A percentile compares a stretch with the other conserved stretches of the same genome.
These are phyloP conservation scores for Schizophyllum amplum DNA, from an alignment of 1,284 basidiomycete genomes.

Conservation along the genomic window DNA sequence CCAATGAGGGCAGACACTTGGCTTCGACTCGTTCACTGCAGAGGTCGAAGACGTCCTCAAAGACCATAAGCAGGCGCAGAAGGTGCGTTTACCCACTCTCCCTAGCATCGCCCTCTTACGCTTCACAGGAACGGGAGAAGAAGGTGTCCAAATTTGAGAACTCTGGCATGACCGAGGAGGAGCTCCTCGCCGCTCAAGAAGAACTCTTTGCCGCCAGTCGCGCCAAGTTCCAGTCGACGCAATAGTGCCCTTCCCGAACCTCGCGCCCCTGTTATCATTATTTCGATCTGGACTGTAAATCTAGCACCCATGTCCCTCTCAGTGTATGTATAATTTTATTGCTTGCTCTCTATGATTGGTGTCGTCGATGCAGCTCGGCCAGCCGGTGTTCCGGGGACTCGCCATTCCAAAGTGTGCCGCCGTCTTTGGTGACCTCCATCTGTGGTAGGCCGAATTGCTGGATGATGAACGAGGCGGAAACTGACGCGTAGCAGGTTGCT, in stretches of 20 bases:
- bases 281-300: constrained; percentile 15
- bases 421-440: constrained; percentile 15
- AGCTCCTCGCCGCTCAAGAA: constrained; percentile 84
- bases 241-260: constrained; percentile 23
- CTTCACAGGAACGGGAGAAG: constrained; percentile 69
- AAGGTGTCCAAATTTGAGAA: constrained; percentile 85
- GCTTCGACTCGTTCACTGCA: constrained; percentile 81
- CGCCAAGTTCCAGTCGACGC: constrained; percentile 56
- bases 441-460: constrained; percentile 74
- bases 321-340: constrained; percentile 23
- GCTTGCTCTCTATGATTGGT: constrained; percentile 22
- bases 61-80: constrained; percentile 94
- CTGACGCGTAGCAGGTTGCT: constrained; percentile 67
- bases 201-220: constrained; percentile 86
- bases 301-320: constrained; percentile 12
- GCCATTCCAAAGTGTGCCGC: constrained; percentile 58
- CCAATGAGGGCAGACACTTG: constrained; percentile 52
- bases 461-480: constrained; percentile 78
- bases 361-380: constrained; percentile 32
- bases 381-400: constrained; percentile 52
- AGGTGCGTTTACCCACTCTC: constrained; percentile 41
- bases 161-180: constrained; percentile 87
- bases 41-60: constrained; percentile 91
- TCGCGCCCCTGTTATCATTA: constrained; percentile 19
- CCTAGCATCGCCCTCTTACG: constrained; percentile 6